These are phyloP conservation scores for Candida ovalis DNA, from an alignment of 805 yeast genomes.

Conservation along the genomic window DNA sequence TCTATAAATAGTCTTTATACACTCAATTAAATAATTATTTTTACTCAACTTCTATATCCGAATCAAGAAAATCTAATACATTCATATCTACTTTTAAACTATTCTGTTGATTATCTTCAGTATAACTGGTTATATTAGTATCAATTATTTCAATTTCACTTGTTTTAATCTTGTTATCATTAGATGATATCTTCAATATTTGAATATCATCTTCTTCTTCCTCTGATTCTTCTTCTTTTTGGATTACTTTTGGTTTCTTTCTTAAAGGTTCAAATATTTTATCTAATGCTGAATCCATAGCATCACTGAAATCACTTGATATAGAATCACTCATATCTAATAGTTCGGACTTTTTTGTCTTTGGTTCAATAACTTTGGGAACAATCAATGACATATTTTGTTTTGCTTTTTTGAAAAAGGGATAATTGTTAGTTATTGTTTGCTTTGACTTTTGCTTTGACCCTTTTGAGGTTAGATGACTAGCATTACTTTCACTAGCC, in stretches of 20 bases:
- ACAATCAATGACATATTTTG: background rate
- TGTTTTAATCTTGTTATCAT: background rate
- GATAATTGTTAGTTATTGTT: background rate
- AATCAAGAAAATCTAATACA: conserved; percentile 21
- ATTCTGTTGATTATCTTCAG: background rate
- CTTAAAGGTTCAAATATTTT: background rate
- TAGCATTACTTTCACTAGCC: too few relatives aligned
- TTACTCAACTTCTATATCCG: conserved; percentile 25
- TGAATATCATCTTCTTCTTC: background rate
- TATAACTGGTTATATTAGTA: background rate
- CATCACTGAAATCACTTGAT: background rate
- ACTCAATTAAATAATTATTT: background rate
- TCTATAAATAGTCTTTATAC: conserved; percentile 29
- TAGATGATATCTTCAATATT: background rate
- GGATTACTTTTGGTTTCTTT: conserved; percentile 1
- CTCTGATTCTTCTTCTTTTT: background rate
- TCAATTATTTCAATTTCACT: background rate
- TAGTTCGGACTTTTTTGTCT: background rate
- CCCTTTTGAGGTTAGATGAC: too few relatives aligned
- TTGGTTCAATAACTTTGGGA: background rate
- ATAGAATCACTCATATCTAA: conserved; percentile 1
- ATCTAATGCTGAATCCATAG: conserved; percentile 1
- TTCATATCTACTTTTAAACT: background rate
- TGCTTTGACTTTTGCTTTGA: background rate
- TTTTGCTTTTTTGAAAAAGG: background rate